phyloP scores from a whole-genome alignment of 108 stramenopile species.

The Stephanodiscus minutulus region DNA sequence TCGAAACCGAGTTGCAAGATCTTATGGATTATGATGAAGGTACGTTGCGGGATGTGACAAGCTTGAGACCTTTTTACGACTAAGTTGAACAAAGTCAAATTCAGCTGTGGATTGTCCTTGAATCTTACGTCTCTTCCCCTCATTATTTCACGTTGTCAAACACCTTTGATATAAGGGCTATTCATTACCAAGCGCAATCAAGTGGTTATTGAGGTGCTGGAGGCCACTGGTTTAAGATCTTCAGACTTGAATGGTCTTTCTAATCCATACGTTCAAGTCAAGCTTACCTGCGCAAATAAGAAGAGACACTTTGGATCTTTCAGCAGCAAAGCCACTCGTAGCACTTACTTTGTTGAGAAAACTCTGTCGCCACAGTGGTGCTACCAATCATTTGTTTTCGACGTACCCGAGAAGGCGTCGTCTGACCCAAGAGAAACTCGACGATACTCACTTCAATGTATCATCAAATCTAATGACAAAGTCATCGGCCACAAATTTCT shows the following conservation, averaged over 20 bases:
- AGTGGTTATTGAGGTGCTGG: conserved; percentile 80
- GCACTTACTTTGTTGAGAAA: conserved; percentile 84
- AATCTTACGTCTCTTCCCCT: not conserved
- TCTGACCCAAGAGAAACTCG: conserved; percentile 54
- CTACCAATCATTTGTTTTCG: conserved; percentile 81
- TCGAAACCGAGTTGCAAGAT: conserved; percentile 30
- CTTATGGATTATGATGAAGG: conserved; percentile 46
- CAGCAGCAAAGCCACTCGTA: conserved; percentile 45
- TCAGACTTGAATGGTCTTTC: conserved; percentile 66
- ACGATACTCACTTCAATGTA: conserved; percentile 59
- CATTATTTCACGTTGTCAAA: not conserved
- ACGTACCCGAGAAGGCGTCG: conserved; percentile 76
- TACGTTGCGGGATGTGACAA: too few relatives aligned
- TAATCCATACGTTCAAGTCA: conserved; percentile 81
- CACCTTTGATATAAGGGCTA: conserved; percentile 1
- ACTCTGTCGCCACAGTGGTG: conserved; percentile 80
- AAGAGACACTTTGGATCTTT: conserved; percentile 49
- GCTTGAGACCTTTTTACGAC: too few relatives aligned
- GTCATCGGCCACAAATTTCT: conserved; percentile 62
- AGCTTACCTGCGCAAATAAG: conserved; percentile 51
- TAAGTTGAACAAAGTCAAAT: too few relatives aligned
- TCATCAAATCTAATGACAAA: conserved; percentile 48
- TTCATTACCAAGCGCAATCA: conserved; percentile 66
- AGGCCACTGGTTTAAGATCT: conserved; percentile 73
- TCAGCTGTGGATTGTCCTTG: too few relatives aligned